Percentiles rank a stretch among this genome's conserved stretches.
phyloP scores from a whole-genome alignment of 805 yeast genomes.

The Vanderwaltozyma tropicalis region DNA sequence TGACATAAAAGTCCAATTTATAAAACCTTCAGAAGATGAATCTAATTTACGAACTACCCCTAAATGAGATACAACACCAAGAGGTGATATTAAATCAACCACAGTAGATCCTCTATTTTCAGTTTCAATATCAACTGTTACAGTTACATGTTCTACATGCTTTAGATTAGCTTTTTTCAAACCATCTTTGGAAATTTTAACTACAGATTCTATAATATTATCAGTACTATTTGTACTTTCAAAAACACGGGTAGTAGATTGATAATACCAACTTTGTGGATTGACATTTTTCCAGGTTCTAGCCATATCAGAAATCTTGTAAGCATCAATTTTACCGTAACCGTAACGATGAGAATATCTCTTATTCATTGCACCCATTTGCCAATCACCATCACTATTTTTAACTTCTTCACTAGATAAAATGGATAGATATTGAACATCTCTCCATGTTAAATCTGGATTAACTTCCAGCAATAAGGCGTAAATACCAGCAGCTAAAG shows the following conservation, averaged over 20 bases:
- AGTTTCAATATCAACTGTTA: conserved; percentile 62
- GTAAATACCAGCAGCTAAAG: conserved; percentile 93
- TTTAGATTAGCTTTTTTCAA: conserved; percentile 51
- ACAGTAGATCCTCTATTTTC: conserved; percentile 58
- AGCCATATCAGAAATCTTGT: conserved; percentile 60
- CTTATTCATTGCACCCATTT: conserved; percentile 54
- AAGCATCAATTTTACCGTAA: conserved; percentile 85
- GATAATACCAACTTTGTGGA: conserved; percentile 77
- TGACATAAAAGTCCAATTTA: conserved; percentile 85
- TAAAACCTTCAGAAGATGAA: conserved; percentile 45
- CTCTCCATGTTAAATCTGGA: conserved; percentile 91
- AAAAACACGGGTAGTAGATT: conserved; percentile 33
- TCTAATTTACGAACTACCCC: conserved; percentile 63
- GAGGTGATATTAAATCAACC: conserved; percentile 61
- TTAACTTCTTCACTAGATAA: conserved; percentile 60
- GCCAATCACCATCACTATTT: conserved; percentile 62
- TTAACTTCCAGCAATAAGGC: conserved; percentile 74
- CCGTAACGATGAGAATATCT: conserved; percentile 81
- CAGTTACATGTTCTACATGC: conserved; percentile 75
- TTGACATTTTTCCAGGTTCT: conserved; percentile 72
- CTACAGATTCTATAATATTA: conserved; percentile 27
- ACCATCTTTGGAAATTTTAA: conserved; percentile 39
- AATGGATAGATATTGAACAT: conserved; percentile 76
- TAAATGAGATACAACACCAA: conserved; percentile 60
- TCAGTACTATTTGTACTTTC: conserved; percentile 16